phyloP scores from a whole-genome alignment of 495 filamentous ascomycete species.

The Hypoxylon lienhwacheense region DNA sequence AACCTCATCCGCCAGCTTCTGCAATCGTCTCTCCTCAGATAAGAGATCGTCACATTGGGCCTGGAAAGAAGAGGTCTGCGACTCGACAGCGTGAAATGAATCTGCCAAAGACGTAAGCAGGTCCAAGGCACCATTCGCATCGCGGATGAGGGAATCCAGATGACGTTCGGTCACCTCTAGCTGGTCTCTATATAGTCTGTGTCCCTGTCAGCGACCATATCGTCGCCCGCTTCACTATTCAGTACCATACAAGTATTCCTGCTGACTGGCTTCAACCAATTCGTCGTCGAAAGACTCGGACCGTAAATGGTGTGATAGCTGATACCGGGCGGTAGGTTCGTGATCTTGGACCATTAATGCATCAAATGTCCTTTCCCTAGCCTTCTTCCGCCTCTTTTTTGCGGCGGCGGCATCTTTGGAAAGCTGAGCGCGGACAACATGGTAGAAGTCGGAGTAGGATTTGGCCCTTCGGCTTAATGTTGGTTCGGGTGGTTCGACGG shows the following conservation, averaged over 20 bases:
- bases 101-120: constrained; percentile 74
- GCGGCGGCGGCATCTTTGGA: constrained; percentile 46
- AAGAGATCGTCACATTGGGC: constrained; percentile 86
- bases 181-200: constrained; percentile 75
- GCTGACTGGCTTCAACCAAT: constrained; percentile 77
- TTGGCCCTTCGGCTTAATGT: constrained; percentile 66
- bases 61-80: constrained; percentile 87
- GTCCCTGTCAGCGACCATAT: constrained; percentile 32
- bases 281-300: constrained; percentile 64
- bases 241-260: constrained; percentile 73
- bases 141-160: constrained; percentile 74
- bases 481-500: constrained; percentile 61
- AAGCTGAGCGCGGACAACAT: constrained; percentile 60
- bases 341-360: constrained; percentile 42
- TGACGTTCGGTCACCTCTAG: constrained; percentile 76
- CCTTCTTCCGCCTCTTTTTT: constrained; percentile 46
- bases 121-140: constrained; percentile 71
- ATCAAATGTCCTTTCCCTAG: constrained; percentile 46
- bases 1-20: constrained; percentile 75
- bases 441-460: constrained; percentile 74
- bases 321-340: constrained; percentile 59
- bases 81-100: constrained; percentile 83
- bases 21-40: constrained; percentile 73
- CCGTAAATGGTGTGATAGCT: constrained; percentile 5
- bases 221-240: constrained; percentile 7